These are phyloP conservation scores for Kodamaea sagamina DNA, from an alignment of 805 yeast species.

Conservation along the genomic window DNA sequence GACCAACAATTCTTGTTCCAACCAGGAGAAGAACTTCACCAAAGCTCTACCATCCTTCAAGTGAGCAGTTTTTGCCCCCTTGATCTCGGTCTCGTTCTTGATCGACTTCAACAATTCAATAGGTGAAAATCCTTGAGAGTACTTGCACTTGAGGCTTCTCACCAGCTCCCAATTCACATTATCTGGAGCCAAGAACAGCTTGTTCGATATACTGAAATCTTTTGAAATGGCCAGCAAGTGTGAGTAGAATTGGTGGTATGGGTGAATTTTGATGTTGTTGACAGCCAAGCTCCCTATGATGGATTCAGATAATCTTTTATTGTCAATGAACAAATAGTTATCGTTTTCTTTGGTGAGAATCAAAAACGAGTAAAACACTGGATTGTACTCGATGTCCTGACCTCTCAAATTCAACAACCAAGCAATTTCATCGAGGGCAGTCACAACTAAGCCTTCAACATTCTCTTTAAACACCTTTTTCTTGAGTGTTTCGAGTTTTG, in stretches of 20 bases:
- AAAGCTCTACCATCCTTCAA: conserved; percentile 61
- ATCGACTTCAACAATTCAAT: conserved; percentile 54
- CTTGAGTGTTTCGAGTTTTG: conserved; percentile 55
- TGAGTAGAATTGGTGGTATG: conserved; percentile 49
- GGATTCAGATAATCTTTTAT: conserved; percentile 37
- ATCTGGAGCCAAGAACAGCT: conserved; percentile 33
- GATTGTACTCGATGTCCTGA: conserved; percentile 55
- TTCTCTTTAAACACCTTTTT: conserved; percentile 18
- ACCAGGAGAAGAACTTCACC: conserved; percentile 56
- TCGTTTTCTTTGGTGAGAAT: conserved; percentile 31
- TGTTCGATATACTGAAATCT: conserved; percentile 31
- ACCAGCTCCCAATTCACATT: conserved; percentile 44
- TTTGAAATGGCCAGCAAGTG: conserved; percentile 42
- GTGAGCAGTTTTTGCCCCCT: conserved; percentile 55
- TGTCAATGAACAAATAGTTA: conserved; percentile 46
- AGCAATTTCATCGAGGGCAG: conserved; percentile 54
- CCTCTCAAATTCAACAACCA: conserved; percentile 57
- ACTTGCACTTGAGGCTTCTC: conserved; percentile 34
- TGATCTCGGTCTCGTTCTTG: conserved; percentile 50
- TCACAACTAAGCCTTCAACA: conserved; percentile 41
- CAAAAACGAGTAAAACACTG: conserved; percentile 50
- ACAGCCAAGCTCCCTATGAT: conserved; percentile 27
- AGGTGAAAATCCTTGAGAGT: conserved; percentile 35
- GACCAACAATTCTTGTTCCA: conserved; percentile 52
- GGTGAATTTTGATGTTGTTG: conserved; percentile 33